Evolutionary conservation across 2,329 filamentous ascomycete species (phyloP), one percentile per base, ranked within the genome.

Genomic region (Neonectria coccinea): DNA sequence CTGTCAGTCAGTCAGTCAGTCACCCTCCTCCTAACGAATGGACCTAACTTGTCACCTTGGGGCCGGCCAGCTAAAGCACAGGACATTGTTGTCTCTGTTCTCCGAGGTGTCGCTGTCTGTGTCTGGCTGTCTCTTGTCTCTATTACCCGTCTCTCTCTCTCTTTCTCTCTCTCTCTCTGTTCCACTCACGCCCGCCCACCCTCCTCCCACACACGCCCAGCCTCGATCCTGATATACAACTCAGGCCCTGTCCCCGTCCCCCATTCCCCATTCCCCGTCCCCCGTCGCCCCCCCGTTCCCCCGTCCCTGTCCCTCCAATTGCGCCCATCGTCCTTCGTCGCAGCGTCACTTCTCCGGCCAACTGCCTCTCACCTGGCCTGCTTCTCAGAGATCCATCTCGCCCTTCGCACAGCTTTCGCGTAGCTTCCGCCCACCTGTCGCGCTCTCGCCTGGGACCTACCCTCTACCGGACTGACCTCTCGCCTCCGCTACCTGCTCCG

Each of bases 211-310:
- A 53, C 69, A 52, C 66, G 71, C 68, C 71, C 69, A 69, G 67
- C 68, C 67, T 70, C 66, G 72, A 72, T 67, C 65, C 69, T 65
- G 69, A 74, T 70, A 74, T 74, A 74, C 72, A 74, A 72, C 69
- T 73, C 56, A 66, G 66, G 65, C 65, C 71, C 64, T 64, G 67
- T 68, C 69, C 72, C 72, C 69, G 59, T 73, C 67, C 65, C 67
- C 63, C 65, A 64, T 71, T 70, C 71, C 59, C 60, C 67, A 69
- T 70, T 65, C 56, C 61, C 56, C 36, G 33, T 54, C 36, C 62
- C 67, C 61, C 64, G 60, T 44, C 22, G 22, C 3, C 44, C 29
- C 29, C 44, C 57, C 62, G 47, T 55, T 42, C 50, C 59, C 59
- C 64, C 64, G 64, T 66, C 59, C 64, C 59, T 67, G 70, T 60